Base-by-base conservation (phyloP, 768 basidiomycete species). In the Tylopilus felleus region DNA sequence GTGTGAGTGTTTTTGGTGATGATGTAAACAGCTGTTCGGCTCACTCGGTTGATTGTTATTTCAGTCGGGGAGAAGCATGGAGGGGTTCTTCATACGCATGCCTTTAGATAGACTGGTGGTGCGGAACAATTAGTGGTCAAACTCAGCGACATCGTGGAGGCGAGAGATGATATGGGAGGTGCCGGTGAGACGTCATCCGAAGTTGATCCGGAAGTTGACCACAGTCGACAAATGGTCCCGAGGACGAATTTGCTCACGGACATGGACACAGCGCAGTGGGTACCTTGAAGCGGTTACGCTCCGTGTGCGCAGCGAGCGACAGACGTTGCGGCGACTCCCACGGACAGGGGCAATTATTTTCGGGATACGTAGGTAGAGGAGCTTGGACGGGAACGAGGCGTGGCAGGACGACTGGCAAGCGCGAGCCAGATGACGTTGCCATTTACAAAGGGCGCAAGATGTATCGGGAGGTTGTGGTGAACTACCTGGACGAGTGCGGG, bases 51-150 rank as follows among this genome's bases (percentile, higher is more conserved):
- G 41, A 56, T 66, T n/a, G 22, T 29, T 21, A 35, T 42, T 31
- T 36, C 57, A 85, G 84, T 84, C 65, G 69, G 77, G 63, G 80
- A 81, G 56, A 29, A 33, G 83, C 61, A 76, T 89, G 73, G 80
- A 78, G 57, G 79, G 86, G 47, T 91, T 85, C 74, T 88, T 91
- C 75, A 78, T 75, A 60, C 79, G 83, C 47, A 66, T 90, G 62
- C 58, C 80, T 25, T 75, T 86, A 42, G 82, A 86, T 66, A 84
- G 86, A 66, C 83, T 87, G 8, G 83, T 90, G 46, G 69, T 77
- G 53, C 81, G 90, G 47, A 85, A 85, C 71, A 90, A 91, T 69
- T 89, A 85, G 66, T 75, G 48, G 75, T 74, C 42, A 69, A 69
- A 54, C 65, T 67, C 38, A 19, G n/a, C n/a, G 38, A 38, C 17